Base-by-base conservation (phyloP, 2,329 filamentous ascomycete genomes). In the Sarocladium strictum region DNA sequence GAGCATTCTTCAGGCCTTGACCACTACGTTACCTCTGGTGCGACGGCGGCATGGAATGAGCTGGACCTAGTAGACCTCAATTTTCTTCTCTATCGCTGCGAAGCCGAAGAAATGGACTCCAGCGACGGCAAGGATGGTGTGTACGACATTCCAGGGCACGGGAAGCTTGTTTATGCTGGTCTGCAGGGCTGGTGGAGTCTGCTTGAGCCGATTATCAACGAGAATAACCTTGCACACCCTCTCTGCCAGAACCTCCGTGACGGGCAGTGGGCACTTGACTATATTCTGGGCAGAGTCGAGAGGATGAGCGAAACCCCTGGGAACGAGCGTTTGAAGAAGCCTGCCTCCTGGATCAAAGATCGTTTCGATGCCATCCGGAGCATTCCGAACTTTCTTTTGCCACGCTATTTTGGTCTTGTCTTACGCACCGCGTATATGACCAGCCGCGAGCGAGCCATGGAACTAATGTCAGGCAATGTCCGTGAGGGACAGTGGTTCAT, bases 131-230 rank as follows among this genome's bases (percentile, higher is more conserved):
- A 81, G 57, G 90, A 97, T 66, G 93, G 94, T n/a, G 85, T 86
- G 9, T 99, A 97, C 71, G 81, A 85, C 53, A 87, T 99, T 59
- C 94, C 94, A 1, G 85, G 86, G 1, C 77, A 91, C 65, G 93
- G 92, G 2, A 84, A 87, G 56, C 79, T 97, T 40, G 89, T 97
- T 2, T 99, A 97, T 69, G 93, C 93, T 57, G 94, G 94, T 57
- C 78, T 99, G n/a, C 94, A 99, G 69, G 95, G 95, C 35, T 99
- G 94, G 93, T 96, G 93, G 91, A 97, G 91, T 67, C 76, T 96
- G 1, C 74, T 99, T 40, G 86, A 90, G 62, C 79, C 88, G 55
- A 87, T 99, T 58, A 89, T 97, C 62, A 81, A 79, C 52, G 85
- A 94, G 59, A 99, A 99, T 67, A 85, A 97, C 65, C 81, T 99